Evolutionary conservation across 306 rosid species (phyloP).

Genomic region (Vicia faba): DNA sequence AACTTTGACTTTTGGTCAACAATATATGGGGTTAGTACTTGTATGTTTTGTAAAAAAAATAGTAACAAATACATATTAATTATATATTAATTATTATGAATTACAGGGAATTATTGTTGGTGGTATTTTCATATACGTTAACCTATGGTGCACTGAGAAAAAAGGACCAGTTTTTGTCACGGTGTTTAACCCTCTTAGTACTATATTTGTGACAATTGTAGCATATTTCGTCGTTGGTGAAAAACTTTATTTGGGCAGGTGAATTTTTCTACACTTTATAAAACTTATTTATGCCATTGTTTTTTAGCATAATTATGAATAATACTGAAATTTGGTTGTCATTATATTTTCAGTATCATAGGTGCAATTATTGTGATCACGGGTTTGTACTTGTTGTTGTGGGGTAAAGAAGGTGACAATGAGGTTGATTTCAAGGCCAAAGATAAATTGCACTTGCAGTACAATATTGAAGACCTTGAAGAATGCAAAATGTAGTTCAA

Average conservation of each 20-base stretch:
- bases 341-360: conserved; percentile 44
- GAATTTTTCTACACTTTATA: not conserved
- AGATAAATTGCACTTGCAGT: conserved; percentile 31
- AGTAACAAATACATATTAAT: not conserved
- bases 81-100: conserved; percentile 10
- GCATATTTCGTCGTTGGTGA: conserved; percentile 85
- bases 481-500: conserved; percentile 22
- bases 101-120: conserved; percentile 71
- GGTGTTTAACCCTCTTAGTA: conserved; percentile 63
- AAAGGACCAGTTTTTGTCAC: conserved; percentile 91
- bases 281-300: too few relatives aligned
- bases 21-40: conserved; percentile 61
- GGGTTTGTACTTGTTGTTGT: conserved; percentile 72
- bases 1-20: conserved; percentile 72
- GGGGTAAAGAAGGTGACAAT: conserved; percentile 78
- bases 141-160: conserved; percentile 73
- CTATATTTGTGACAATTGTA: conserved; percentile 65
- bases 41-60: not conserved
- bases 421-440: conserved; percentile 39
- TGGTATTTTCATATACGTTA: conserved; percentile 57
- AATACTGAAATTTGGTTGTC: not conserved
- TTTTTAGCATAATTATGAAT: not conserved
- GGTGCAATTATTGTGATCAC: conserved; percentile 64
- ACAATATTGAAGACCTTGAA: conserved; percentile 26
- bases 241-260: conserved; percentile 80